Evolutionary conservation across 192 early-diverging fungal species (phyloP), one percentile per base, ranked within the genome.

Genomic region (Helicostylum pulchrum): DNA sequence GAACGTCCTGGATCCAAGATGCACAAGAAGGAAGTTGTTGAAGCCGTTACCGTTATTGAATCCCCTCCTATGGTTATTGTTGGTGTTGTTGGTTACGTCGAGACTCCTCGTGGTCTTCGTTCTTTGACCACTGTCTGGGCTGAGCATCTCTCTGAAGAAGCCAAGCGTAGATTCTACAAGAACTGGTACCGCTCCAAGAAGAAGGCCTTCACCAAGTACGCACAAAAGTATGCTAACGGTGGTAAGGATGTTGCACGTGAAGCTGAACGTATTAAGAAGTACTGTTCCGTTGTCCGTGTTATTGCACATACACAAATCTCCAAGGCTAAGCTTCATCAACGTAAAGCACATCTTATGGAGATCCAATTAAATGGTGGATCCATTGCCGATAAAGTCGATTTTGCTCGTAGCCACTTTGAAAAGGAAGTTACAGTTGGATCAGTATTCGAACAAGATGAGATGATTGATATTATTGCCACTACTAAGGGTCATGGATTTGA

Each of bases 151-250:
- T 88, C 85, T 62, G 95, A 99, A 67, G 97, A 98, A 79, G 79
- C 98, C 64, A 94, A 90, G 87, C 93, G 97, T 74, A 90, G 97
- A 80, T 98, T 99, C 93, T 99, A 99, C 92, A 95, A 97, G 92
- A 99, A 96, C 92, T 99, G 94, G 94, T 99, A 99, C 92, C 87
- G 92, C 78, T 95, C 94, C 75, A 99, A 99, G 93, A 96, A 96
- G 85, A 99, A 99, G 94, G 97, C 95, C 45, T 99, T 94, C 90
- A 99, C 95, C 85, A 95, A 96, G 87, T 98, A 98, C 84, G 88
- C 94, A 77, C 88, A 92, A 86, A 98, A 98, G 87, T 92, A 97
- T 84, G 80, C 93, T 59, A 87, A 95, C 34, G 92, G 88, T 68
- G 89, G 80, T 77, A 90, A 92, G 87, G 88, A 92, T 74, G 90